Conservation (phyloP, 1,284 basidiomycete genomes). For the Sporisorium sorghi region DNA sequence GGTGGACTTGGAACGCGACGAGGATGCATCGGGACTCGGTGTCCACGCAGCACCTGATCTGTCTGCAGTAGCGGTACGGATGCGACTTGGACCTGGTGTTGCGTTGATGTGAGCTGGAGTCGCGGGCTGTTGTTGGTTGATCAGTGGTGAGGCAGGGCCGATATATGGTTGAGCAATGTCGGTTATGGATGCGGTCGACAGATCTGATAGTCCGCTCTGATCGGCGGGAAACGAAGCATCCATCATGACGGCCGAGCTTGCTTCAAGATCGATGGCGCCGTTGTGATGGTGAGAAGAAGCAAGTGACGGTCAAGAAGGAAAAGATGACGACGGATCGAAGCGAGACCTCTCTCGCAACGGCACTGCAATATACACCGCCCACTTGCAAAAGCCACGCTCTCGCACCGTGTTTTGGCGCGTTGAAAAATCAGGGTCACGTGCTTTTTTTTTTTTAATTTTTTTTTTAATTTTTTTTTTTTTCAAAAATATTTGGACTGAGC, state of each 20-base stretch:
- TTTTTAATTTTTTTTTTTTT: no score
- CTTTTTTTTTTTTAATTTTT: background rate
- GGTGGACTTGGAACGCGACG: conserved; percentile 19
- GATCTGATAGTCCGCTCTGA: conserved; percentile 40
- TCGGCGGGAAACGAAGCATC: conserved; percentile 27
- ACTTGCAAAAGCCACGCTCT: no score
- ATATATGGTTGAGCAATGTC: conserved; percentile 16
- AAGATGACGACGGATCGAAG: background rate
- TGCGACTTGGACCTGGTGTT: conserved; percentile 16
- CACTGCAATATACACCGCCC: background rate
- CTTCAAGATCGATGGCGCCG: background rate
- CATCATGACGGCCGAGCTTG: conserved; percentile 7
- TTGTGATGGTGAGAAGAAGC: background rate
- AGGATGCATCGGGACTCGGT: conserved; percentile 31
- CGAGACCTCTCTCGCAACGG: no score
- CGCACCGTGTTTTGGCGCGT: conserved; percentile 39
- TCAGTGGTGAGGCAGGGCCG: conserved; percentile 7
- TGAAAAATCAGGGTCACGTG: conserved; percentile 24
- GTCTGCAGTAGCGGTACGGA: background rate
- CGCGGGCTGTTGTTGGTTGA: background rate
- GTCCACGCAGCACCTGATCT: conserved; percentile 25
- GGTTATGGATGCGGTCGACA: conserved; percentile 31
- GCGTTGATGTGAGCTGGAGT: background rate
- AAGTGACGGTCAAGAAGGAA: conserved; percentile 3
- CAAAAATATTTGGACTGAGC: no score